A percentile compares a stretch with the other conserved stretches of the same genome.
These are phyloP conservation scores for Neoascochyta sp. DNA, from an alignment of 2,329 filamentous ascomycete species.

Conservation along the genomic window DNA sequence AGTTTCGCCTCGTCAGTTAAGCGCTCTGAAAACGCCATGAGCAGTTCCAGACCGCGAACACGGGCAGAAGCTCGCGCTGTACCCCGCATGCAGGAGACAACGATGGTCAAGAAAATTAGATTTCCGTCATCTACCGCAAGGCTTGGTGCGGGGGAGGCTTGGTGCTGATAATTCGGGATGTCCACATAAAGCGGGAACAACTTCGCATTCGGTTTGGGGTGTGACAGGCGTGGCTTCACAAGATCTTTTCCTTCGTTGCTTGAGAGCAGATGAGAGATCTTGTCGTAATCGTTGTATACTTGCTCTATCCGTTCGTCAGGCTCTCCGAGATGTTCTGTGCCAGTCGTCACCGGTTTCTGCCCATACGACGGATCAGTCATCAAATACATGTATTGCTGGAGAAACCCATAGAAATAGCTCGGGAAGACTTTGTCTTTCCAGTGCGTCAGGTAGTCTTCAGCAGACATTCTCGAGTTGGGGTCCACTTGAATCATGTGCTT, in stretches of 20 bases:
- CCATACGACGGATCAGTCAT: conserved; percentile 88
- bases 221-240: conserved; percentile 27
- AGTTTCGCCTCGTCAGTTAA: conserved; percentile 94
- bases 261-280: conserved; percentile 90
- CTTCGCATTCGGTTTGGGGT: conserved; percentile 46
- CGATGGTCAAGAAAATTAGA: conserved; percentile 82
- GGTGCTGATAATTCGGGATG: conserved; percentile 78
- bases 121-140: conserved; percentile 79
- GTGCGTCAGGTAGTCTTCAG: conserved; percentile 89
- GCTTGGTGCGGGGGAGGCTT: conserved; percentile 58
- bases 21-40: conserved; percentile 86
- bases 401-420: conserved; percentile 93
- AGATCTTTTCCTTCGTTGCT: conserved; percentile 56
- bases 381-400: conserved; percentile 96
- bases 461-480: conserved; percentile 85
- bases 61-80: conserved; percentile 85
- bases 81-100: conserved; percentile 84
- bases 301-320: conserved; percentile 91
- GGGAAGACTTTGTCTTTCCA: conserved; percentile 92
- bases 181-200: conserved; percentile 80
- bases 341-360: conserved; percentile 65
- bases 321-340: conserved; percentile 71
- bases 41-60: conserved; percentile 82
- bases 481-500: conserved; percentile 95
- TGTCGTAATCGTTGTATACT: conserved; percentile 93